phyloP scores from a whole-genome alignment of 352 stramenopile species.

The Globisporangium yorkense region DNA sequence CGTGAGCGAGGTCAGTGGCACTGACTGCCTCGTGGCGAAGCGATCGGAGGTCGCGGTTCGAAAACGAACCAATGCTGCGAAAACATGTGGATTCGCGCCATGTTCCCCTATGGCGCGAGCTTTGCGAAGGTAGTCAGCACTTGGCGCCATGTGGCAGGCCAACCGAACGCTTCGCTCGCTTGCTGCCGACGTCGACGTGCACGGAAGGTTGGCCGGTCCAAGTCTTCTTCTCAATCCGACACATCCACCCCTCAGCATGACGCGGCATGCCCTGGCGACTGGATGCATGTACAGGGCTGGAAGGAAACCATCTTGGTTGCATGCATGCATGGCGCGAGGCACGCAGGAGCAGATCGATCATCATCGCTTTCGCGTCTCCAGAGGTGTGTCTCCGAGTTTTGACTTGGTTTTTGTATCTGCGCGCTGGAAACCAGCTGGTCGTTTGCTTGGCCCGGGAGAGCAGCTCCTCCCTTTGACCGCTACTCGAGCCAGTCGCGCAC shows the following conservation, averaged over 20 bases:
- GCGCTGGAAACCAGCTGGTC: not conserved
- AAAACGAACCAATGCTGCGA: conserved; percentile 1
- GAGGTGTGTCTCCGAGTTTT: not conserved
- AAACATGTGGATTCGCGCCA: conserved; percentile 5
- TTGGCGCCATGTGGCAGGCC: not conserved
- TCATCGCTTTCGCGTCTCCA: not conserved
- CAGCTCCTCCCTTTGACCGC: not conserved
- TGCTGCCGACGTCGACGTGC: no score
- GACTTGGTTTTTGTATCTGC: not conserved
- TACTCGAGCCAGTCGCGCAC: not conserved
- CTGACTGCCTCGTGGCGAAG: no score
- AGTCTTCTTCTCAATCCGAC: not conserved
- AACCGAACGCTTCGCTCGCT: no score
- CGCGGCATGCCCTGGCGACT: no score
- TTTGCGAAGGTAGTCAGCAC: not conserved
- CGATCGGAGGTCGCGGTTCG: not conserved
- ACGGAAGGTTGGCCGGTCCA: not conserved
- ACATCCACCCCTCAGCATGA: no score
- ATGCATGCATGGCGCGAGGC: not conserved
- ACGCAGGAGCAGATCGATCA: not conserved
- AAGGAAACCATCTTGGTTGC: no score
- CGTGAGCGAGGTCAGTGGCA: no score
- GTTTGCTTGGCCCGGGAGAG: not conserved
- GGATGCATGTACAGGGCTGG: no score
- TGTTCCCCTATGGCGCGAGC: conserved; percentile 3